Evolutionary conservation across 2,329 filamentous ascomycete species (phyloP), one percentile per base, ranked within the genome.

Genomic region (Bipolaris sorokiniana): DNA sequence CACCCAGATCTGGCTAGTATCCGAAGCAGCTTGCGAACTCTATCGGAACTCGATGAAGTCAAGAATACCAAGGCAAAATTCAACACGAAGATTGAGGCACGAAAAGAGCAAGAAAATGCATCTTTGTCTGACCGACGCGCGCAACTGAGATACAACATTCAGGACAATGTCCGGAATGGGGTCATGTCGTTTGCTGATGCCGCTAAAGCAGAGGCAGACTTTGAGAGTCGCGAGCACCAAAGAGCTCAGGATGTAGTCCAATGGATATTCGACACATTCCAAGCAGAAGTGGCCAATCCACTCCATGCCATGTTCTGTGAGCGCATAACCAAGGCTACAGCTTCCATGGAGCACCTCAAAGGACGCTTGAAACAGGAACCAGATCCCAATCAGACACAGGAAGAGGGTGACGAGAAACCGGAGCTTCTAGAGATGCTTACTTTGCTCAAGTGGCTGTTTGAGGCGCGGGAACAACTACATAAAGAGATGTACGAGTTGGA

Each of bases 391-490:
- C 87, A 92, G 75, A 90, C 92, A 0, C 93, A 97, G 74, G 92
- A 97, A 76, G 94, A 97, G 78, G 94, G 95, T 16, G 94, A 98
- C 66, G 94, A 97, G 74, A 88, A 93, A 72, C 95, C 95, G 0
- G 95, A 99, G 76, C 83, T 98, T 0, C 81, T 98, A 2, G 95
- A 99, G 76, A 96, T 97, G 77, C 83, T 99, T 11, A 98, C 94
- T 0, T 85, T 97, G 46, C 83, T 98, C 13, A 99, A 98, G 71
- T 98, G 95, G 93, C 87, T 98, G 7, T 98, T 97, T 67, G 95
- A 99, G 74, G 90, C 90, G 1, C 88, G 93, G n/a, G 95, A 99
- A 77, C 84, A 86, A 45, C 82, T 98, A 7, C 89, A 98, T 78
- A 88, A 91, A 41, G 90, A 92, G 67, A 85, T 94, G 51, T 97